Evolutionary conservation across 345 rosid species (phyloP).

Genomic region (Excoecaria cochinchinensis): DNA sequence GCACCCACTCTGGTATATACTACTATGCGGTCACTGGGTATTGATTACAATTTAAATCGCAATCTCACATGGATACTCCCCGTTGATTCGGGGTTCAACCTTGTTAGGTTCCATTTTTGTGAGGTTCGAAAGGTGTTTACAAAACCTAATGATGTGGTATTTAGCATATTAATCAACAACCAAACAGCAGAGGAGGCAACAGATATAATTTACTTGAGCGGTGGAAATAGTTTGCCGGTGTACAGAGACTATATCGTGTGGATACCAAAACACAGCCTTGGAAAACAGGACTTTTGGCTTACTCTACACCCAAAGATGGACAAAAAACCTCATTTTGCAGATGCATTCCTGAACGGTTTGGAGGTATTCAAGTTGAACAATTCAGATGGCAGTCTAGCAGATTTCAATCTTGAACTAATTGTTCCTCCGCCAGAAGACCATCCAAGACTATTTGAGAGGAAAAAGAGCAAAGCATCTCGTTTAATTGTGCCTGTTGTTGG

Average conservation of each 20-base stretch:
- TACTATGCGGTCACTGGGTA: neutral
- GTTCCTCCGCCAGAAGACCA: neutral
- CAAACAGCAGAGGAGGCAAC: neutral
- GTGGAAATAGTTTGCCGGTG: neutral
- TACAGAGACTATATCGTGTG: constrained; percentile 17
- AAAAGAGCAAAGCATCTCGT: neutral
- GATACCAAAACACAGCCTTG: neutral
- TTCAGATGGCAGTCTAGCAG: too few species aligned
- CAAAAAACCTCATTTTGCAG: fast-evolving
- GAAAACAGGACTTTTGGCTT: constrained; percentile 14
- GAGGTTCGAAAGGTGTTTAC: neutral
- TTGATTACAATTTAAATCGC: neutral
- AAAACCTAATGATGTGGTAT: neutral
- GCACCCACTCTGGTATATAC: neutral
- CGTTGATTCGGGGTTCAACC: constrained; percentile 26
- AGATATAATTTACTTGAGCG: constrained; percentile 11
- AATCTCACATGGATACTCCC: constrained; percentile 6
- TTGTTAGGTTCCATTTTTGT: constrained; percentile 20
- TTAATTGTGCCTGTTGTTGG: neutral
- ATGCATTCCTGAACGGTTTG: constrained; percentile 28
- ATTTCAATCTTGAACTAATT: neutral
- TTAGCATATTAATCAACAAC: constrained; percentile 8
- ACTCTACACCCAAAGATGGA: constrained; percentile 14
- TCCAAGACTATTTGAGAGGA: neutral
- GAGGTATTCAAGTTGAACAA: constrained; percentile 30